Evolutionary conservation across 176 grass and related monocot genomes (phyloP), one percentile per base, ranked within the genome.

Genomic region (Elaeis guineensis): DNA sequence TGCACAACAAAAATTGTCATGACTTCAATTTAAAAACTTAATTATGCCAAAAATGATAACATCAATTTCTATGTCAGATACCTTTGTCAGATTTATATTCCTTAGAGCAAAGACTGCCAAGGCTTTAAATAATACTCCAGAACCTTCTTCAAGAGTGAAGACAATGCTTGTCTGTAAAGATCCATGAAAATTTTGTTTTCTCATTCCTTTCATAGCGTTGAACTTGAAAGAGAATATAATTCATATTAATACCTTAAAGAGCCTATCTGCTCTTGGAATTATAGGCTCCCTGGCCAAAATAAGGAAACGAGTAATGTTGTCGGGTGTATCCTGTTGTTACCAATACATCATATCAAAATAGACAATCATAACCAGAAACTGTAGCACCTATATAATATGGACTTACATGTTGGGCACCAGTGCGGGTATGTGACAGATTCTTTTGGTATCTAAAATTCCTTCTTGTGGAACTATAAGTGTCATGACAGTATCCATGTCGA

Each of bases 61-160:
- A 0, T 30, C 35, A 12, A 44, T 11, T 44, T 44, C 35, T 14
- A 44, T 44, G 35, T 14, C 35, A 53, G 75, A 49, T 65, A 90
- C 82, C 71, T 85, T 90, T 49, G 69, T 72, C 61, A 90, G 59
- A 62, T 28, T 85, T 58, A 90, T 78, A 20, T 70, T 64, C 16
- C 78, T 78, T 49, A 72, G 67, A 72, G 71, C 72, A 82, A 90
- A 90, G 26, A 78, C 75, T 1, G 70, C 74, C 26, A 85, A 50
- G 21, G 82, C 78, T 64, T 79, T 85, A 48, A 72, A 82, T 60
- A 90, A 72, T 52, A 72, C 39, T 16, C 78, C 75, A 14, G 82
- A 66, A 17, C 78, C 71, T 62, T 85, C 78, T 68, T 85, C 71
- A 59, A 90, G 78, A 69, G 74, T 44, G 25, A 89, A 84, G 19